These are phyloP conservation scores for Termitomyces bulborhizus DNA, from an alignment of 768 basidiomycete genomes.

Conservation along the genomic window DNA sequence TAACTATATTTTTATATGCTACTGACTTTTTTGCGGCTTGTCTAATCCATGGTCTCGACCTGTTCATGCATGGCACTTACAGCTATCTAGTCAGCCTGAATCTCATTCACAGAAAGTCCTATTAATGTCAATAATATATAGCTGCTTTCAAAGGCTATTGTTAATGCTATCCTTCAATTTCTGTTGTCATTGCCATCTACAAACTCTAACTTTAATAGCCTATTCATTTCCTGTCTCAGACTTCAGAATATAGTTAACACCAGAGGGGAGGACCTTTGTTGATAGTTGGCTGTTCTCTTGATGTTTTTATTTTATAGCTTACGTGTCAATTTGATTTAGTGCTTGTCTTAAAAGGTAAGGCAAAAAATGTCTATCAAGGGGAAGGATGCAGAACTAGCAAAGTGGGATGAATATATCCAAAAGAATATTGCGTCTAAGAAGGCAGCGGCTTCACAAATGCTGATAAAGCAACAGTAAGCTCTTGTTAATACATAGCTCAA, in stretches of 20 bases:
- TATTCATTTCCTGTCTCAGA: conserved; percentile 40
- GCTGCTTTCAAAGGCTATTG: too few relatives aligned
- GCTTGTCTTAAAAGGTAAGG: conserved; percentile 53
- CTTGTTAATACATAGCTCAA: conserved; percentile 80
- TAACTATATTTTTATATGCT: too few relatives aligned
- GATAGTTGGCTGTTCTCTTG: conserved; percentile 49
- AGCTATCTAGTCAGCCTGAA: too few relatives aligned
- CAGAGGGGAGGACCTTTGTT: conserved; percentile 71
- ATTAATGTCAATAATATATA: too few relatives aligned
- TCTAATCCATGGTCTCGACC: too few relatives aligned
- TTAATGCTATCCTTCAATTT: too few relatives aligned
- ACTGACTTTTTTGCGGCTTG: too few relatives aligned
- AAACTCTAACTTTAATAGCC: conserved; percentile 38
- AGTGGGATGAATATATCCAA: conserved; percentile 95
- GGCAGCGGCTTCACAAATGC: conserved; percentile 35
- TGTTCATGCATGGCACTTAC: too few relatives aligned
- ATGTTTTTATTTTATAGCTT: neutral
- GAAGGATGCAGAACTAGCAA: conserved; percentile 83
- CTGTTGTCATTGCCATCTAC: conserved; percentile 37
- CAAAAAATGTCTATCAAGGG: conserved; percentile 55
- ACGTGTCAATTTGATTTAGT: conserved; percentile 32
- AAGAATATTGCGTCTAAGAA: conserved; percentile 82
- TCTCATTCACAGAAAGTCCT: too few relatives aligned
- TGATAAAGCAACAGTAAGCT: conserved; percentile 83
- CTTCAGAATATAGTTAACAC: conserved; percentile 80